These are phyloP conservation scores for Trametopsis cervina DNA, from an alignment of 768 basidiomycete genomes.

Conservation along the genomic window DNA sequence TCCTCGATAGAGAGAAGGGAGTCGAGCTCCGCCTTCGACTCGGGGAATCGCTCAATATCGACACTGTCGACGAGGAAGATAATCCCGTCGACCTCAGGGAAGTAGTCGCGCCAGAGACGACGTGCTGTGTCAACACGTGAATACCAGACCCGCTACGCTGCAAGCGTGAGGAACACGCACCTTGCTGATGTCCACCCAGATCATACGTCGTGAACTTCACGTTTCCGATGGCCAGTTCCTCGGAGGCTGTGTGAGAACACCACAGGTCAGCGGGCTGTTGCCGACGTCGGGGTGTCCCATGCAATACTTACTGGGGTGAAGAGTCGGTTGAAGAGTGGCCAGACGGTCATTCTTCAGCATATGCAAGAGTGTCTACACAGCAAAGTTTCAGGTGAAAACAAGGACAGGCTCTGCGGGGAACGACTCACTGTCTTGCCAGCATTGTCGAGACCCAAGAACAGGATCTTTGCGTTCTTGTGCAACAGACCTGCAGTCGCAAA, in stretches of 20 bases:
- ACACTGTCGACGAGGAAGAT: conserved; percentile 97
- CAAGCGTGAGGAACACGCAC: conserved; percentile 33
- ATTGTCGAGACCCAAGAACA: conserved; percentile 98
- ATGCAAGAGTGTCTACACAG: conserved; percentile 79
- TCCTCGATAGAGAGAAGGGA: conserved; percentile 94
- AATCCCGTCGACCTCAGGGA: conserved; percentile 98
- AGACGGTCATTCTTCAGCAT: conserved; percentile 99
- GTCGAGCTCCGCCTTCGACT: conserved; percentile 96
- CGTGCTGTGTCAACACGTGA: conserved; percentile 50
- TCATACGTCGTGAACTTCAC: conserved; percentile 99
- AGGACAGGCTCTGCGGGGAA: neutral
- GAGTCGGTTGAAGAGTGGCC: conserved; percentile 94
- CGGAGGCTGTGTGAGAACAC: conserved; percentile 90
- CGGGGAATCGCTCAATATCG: conserved; percentile 92
- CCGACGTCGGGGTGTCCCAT: no score
- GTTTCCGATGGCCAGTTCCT: conserved; percentile 97
- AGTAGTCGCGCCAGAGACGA: conserved; percentile 98
- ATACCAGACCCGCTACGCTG: conserved; percentile 1
- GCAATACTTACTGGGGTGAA: conserved; percentile 79
- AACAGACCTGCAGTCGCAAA: conserved; percentile 69
- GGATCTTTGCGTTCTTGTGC: conserved; percentile 99
- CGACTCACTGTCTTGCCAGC: conserved; percentile 91
- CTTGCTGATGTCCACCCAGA: conserved; percentile 95
- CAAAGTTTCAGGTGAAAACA: neutral
- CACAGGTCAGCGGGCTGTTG: conserved; percentile 9